Percentiles rank a stretch among this genome's conserved stretches.
phyloP scores from a whole-genome alignment of 352 stramenopile species.

The Albugo laibachii region DNA sequence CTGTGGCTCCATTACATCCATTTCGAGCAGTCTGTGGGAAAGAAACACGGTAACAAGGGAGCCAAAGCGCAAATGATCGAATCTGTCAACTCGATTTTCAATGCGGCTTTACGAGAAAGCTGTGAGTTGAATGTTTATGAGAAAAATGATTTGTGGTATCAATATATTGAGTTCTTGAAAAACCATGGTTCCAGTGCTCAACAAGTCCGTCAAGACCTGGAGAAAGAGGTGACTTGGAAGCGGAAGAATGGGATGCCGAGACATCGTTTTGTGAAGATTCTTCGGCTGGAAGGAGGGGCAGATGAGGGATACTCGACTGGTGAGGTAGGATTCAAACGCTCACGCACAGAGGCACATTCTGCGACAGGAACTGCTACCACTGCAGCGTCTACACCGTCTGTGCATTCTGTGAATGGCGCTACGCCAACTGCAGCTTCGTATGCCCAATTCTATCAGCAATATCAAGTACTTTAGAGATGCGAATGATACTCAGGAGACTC shows the following conservation, averaged over 20 bases:
- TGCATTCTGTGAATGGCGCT: constrained; percentile 8
- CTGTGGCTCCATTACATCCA: constrained; percentile 53
- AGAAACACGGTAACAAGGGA: constrained; percentile 2
- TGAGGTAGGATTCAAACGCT: neutral
- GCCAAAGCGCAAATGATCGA: constrained; percentile 14
- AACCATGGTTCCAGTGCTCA: constrained; percentile 21
- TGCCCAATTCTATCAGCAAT: constrained; percentile 52
- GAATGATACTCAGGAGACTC: too few species aligned
- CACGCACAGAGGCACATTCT: neutral
- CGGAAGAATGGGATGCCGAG: constrained; percentile 32
- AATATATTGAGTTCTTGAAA: constrained; percentile 58
- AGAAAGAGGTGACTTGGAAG: constrained; percentile 40
- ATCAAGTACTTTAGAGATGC: constrained; percentile 25
- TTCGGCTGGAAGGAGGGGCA: constrained; percentile 20
- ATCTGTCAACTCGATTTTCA: constrained; percentile 21
- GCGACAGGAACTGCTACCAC: neutral
- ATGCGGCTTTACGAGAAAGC: constrained; percentile 25
- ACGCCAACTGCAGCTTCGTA: constrained; percentile 13
- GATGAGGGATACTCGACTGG: neutral
- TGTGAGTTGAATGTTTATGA: constrained; percentile 34
- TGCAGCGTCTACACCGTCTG: neutral
- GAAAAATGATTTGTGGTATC: constrained; percentile 67
- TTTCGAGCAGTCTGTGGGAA: constrained; percentile 21
- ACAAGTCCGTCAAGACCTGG: constrained; percentile 26
- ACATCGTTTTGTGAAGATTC: constrained; percentile 30